These are phyloP conservation scores for Licmophora abbreviata DNA, from an alignment of 108 stramenopile genomes.

Conservation along the genomic window DNA sequence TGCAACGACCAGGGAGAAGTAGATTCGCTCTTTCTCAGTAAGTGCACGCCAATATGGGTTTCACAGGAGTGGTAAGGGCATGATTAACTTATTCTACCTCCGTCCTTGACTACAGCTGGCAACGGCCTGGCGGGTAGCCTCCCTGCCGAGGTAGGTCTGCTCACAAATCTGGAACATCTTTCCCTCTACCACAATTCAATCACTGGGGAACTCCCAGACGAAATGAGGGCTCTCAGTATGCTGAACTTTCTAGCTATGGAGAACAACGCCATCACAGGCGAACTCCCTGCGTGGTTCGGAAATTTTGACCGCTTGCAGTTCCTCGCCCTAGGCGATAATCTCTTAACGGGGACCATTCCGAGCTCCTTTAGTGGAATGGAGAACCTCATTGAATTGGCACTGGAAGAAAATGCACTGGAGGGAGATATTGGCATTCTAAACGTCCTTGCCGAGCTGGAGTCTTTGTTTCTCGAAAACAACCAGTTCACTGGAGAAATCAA, in stretches of 20 bases:
- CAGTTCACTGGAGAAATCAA: neutral
- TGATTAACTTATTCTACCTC: neutral
- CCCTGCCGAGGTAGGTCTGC: neutral
- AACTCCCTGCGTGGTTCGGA: neutral
- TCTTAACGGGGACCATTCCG: constrained; percentile 20
- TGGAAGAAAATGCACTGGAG: neutral
- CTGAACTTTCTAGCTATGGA: neutral
- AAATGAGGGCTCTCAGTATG: neutral
- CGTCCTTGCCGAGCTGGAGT: neutral
- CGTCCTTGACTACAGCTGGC: no score
- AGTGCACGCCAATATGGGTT: neutral
- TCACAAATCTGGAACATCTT: neutral
- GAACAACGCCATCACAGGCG: neutral
- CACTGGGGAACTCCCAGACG: neutral
- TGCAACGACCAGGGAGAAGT: neutral
- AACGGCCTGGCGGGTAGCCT: neutral
- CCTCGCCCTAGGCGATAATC: neutral
- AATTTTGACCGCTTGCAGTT: neutral
- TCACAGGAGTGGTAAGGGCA: neutral
- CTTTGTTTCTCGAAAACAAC: neutral
- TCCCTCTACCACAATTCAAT: neutral
- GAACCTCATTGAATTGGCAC: constrained; percentile 8
- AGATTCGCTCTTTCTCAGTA: neutral
- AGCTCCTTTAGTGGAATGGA: constrained; percentile 19
- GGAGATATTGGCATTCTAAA: neutral